Conservation (phyloP, 2,329 filamentous ascomycete genomes). For the Penicillium occitanis region DNA sequence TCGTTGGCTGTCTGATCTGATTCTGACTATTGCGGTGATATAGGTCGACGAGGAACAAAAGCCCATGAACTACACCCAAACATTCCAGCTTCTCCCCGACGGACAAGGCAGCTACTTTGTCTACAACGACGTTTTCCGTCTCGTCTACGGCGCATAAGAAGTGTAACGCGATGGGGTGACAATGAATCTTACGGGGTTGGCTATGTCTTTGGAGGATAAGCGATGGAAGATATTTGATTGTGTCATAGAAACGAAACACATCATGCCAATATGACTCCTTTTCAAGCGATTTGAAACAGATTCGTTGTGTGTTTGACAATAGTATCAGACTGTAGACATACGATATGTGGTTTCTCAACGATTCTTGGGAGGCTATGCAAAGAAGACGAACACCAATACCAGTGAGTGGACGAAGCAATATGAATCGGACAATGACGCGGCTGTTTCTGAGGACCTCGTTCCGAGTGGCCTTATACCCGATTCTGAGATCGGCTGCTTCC, state of each 20-base stretch:
- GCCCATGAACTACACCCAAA: constrained; percentile 88
- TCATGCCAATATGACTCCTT: constrained; percentile 3
- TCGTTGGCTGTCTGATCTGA: not conserved
- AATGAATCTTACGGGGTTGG: not conserved
- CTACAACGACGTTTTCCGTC: constrained; percentile 92
- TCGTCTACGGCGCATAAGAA: constrained; percentile 61
- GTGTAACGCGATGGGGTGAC: not conserved
- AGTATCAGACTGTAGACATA: constrained; percentile 4
- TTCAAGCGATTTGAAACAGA: not conserved
- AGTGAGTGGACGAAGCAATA: not conserved
- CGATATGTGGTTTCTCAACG: too few species aligned
- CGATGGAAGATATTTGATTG: constrained; percentile 8
- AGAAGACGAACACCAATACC: not conserved
- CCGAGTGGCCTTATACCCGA: constrained; percentile 4
- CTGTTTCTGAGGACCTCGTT: not conserved
- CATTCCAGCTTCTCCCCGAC: constrained; percentile 79
- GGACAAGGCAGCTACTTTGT: constrained; percentile 72
- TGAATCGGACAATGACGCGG: not conserved
- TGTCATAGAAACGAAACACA: not conserved
- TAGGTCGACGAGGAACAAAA: constrained; percentile 83
- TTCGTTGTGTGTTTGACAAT: not conserved
- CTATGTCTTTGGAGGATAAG: constrained; percentile 3
- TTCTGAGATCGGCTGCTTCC: not conserved
- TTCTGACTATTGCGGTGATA: constrained; percentile 7
- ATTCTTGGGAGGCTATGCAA: not conserved